Evolutionary conservation across 331 rosid genomes (phyloP), one percentile per base, ranked within the genome.

Genomic region (Phaseolus coccineus): DNA sequence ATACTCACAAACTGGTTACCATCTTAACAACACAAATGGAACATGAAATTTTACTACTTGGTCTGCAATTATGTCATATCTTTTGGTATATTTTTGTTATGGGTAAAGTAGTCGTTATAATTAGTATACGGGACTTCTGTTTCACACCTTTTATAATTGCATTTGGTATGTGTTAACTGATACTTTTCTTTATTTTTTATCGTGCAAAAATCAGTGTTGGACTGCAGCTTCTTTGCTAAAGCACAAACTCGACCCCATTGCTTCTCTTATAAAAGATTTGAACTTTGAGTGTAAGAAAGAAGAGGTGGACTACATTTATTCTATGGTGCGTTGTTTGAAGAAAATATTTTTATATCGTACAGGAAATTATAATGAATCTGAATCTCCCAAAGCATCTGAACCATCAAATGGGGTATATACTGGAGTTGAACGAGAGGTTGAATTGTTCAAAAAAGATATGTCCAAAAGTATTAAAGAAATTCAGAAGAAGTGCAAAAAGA

Each of bases 251-350:
- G 89, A 83, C 79, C 92, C 84, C 85, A 87, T 77, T 64, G 82
- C 73, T 80, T 92, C 94, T 2, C 68, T 90, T 76, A 80, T 79
- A 76, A 80, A 85, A 76, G 66, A 85, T 85, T 84, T 94, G 70
- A 85, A 89, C 61, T 92, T 92, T 73, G 80, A 58, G 62, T 94
- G 97, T 85, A 85, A 79, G 76, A 92, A 80, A 81, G 87, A 79
- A 30, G 97, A 92, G 83, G 89, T 72, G 33, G 88, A 90, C 22
- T 87, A 61, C 58, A 78, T 86, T 51, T 87, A 83, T 86, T 92
- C 94, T 35, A 79, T 78, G 89, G 44, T 94, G 80, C 82, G 91
- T 59, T 94, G 97, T 82, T 87, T 94, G 40, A 94, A 84, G 88
- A 85, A 55, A 81, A 72, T 82, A 62, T 92, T 90, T 87, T 57